These are phyloP conservation scores for Geotrichum candidum DNA, from an alignment of 1,139 yeast species.

Conservation along the genomic window DNA sequence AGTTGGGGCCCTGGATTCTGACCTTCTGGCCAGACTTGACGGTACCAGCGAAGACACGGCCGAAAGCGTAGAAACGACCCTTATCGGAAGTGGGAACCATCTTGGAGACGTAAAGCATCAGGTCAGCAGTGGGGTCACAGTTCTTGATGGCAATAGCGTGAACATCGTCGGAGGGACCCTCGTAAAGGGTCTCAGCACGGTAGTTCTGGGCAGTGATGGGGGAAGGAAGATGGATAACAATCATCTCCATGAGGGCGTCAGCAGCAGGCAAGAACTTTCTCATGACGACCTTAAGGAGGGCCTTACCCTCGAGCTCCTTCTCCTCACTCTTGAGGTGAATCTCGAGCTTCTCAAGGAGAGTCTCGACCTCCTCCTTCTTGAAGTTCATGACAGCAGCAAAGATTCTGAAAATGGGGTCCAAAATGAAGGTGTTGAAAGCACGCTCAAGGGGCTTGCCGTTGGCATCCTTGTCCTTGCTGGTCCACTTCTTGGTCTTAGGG, in stretches of 20 bases:
- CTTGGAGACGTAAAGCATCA: conserved; percentile 99
- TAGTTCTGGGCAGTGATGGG: conserved; percentile 98
- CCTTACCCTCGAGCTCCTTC: conserved; percentile 97
- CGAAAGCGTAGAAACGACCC: conserved; percentile 99
- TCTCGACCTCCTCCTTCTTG: conserved; percentile 93
- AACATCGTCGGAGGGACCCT: conserved; percentile 97
- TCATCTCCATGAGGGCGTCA: conserved; percentile 98
- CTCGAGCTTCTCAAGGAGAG: conserved; percentile 86
- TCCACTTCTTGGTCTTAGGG: conserved; percentile 99
- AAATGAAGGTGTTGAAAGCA: conserved; percentile 98
- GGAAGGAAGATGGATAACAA: conserved; percentile 96
- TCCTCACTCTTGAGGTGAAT: conserved; percentile 86
- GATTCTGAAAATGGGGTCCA: conserved; percentile 98
- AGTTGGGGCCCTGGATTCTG: conserved; percentile 99
- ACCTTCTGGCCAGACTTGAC: conserved; percentile 98
- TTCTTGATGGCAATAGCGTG: conserved; percentile 87
- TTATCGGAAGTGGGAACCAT: conserved; percentile 99
- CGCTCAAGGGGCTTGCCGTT: conserved; percentile 94
- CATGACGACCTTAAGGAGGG: conserved; percentile 96
- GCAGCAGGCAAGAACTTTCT: conserved; percentile 99
- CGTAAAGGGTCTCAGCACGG: conserved; percentile 99
- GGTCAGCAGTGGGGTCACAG: conserved; percentile 98
- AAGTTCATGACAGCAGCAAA: conserved; percentile 93
- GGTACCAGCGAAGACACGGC: conserved; percentile 99
- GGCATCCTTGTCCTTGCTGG: conserved; percentile 93